These are phyloP conservation scores for Syncephalastrum sp. DNA, from an alignment of 371 early-diverging fungal genomes.

Conservation along the genomic window DNA sequence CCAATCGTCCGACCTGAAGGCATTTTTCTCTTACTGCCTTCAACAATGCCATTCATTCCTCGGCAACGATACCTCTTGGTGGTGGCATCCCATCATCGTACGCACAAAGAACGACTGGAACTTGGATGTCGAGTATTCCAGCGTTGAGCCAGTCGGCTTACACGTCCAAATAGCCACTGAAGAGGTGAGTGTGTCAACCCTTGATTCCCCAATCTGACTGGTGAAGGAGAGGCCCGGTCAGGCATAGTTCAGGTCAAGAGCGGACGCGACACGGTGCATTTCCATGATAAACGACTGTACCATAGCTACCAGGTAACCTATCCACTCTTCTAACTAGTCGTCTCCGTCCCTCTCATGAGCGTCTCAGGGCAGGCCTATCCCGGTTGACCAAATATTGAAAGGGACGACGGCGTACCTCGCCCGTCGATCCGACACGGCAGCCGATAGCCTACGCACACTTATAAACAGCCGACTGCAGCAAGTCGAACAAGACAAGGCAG, in stretches of 20 bases:
- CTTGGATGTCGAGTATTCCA: background rate
- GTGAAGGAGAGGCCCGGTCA: constrained; percentile 9
- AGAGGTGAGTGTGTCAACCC: constrained; percentile 5
- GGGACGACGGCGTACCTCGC: constrained; percentile 19
- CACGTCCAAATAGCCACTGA: constrained; percentile 15
- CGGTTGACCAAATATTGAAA: constrained; percentile 3
- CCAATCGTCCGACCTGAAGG: constrained; percentile 30
- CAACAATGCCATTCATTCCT: constrained; percentile 3
- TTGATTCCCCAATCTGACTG: background rate
- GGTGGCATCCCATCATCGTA: constrained; percentile 5
- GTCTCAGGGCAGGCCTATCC: constrained; percentile 9
- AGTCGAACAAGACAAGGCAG: constrained; percentile 13
- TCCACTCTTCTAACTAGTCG: too few species aligned
- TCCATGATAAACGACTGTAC: constrained; percentile 8
- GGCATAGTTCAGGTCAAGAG: constrained; percentile 9
- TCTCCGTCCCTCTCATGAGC: too few species aligned
- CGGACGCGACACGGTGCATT: constrained; percentile 5
- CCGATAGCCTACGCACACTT: constrained; percentile 7
- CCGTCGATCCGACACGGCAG: background rate
- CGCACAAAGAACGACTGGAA: constrained; percentile 8
- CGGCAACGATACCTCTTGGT: constrained; percentile 11
- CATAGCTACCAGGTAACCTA: constrained; percentile 11
- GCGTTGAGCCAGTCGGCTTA: constrained; percentile 14
- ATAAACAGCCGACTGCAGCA: constrained; percentile 20
- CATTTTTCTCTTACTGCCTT: constrained; percentile 32